phyloP scores from a whole-genome alignment of 768 basidiomycete genomes.

The Jaapia argillacea region DNA sequence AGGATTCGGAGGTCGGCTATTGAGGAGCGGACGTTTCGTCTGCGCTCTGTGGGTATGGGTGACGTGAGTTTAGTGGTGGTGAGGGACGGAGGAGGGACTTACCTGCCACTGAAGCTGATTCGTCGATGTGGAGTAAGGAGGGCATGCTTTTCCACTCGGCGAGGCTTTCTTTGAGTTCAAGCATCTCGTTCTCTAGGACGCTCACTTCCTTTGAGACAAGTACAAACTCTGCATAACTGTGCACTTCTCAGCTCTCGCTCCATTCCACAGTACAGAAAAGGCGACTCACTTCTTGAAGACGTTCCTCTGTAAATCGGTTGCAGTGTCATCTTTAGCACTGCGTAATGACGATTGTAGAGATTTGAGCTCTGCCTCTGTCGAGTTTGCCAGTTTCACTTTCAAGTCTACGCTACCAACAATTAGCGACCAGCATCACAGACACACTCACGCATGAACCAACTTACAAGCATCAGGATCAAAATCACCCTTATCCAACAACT shows the following conservation, averaged over 20 bases:
- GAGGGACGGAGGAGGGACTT: slow-evolving; percentile 8
- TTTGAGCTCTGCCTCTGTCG: slow-evolving; percentile 73
- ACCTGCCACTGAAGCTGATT: slow-evolving; percentile 57
- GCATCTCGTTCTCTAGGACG: slow-evolving; percentile 93
- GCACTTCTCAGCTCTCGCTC: slow-evolving; percentile 32
- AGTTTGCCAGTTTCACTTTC: slow-evolving; percentile 82
- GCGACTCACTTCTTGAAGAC: slow-evolving; percentile 83
- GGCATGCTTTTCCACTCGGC: slow-evolving; percentile 97
- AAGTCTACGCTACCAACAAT: slow-evolving; percentile 36
- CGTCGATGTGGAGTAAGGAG: slow-evolving; percentile 83
- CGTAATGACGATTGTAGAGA: slow-evolving; percentile 70
- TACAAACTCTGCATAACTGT: slow-evolving; percentile 94
- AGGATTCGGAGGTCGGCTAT: slow-evolving; percentile 91
- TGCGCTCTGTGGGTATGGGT: slow-evolving; percentile 33
- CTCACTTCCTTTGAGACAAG: slow-evolving; percentile 95
- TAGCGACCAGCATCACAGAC: not conserved
- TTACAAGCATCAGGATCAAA: slow-evolving; percentile 87
- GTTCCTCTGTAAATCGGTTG: slow-evolving; percentile 76
- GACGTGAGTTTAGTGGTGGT: slow-evolving; percentile 6
- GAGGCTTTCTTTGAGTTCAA: slow-evolving; percentile 89
- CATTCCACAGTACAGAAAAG: slow-evolving; percentile 50
- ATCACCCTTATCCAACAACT: slow-evolving; percentile 59
- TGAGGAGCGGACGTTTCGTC: slow-evolving; percentile 73
- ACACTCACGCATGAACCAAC: slow-evolving; percentile 19
- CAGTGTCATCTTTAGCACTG: slow-evolving; percentile 59